phyloP scores from a whole-genome alignment of 2,329 filamentous ascomycete genomes.

The Raffaelea arxii region DNA sequence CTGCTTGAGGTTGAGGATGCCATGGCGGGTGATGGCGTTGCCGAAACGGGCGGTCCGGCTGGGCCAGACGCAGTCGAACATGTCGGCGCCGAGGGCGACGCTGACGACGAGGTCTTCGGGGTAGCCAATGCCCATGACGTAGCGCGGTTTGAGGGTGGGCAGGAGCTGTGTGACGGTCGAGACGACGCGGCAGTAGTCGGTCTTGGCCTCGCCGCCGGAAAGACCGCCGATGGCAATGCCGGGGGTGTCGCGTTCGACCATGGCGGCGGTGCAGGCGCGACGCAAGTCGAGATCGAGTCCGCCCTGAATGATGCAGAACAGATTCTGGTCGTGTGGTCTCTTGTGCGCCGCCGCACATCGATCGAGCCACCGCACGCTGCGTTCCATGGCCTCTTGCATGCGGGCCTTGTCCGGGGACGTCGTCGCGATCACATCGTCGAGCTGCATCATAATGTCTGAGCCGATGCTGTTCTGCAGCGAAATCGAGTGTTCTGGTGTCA shows the following conservation, averaged over 20 bases:
- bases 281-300: constrained; percentile 84
- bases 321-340: constrained; percentile 73
- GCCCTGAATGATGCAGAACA: constrained; percentile 98
- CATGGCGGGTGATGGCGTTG: constrained; percentile 75
- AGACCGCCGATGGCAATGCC: constrained; percentile 94
- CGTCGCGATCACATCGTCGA: constrained; percentile 95
- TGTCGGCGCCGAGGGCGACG: constrained; percentile 88
- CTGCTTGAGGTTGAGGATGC: constrained; percentile 78
- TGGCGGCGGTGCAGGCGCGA: constrained; percentile 70
- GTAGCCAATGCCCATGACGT: constrained; percentile 98
- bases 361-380: constrained; percentile 91
- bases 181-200: constrained; percentile 85
- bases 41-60: constrained; percentile 93
- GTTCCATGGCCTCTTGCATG: constrained; percentile 91
- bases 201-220: constrained; percentile 90
- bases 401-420: constrained; percentile 82
- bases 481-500: constrained; percentile 96
- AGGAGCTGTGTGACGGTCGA: constrained; percentile 74
- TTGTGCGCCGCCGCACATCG: constrained; percentile 85
- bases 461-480: constrained; percentile 93
- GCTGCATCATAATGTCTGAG: constrained; percentile 98
- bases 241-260: constrained; percentile 84
- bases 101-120: constrained; percentile 93
- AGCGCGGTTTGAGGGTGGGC: constrained; percentile 87
- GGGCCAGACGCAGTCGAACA: constrained; percentile 99